Evolutionary conservation across 2,329 filamentous ascomycete genomes (phyloP).

Genomic region (Escovopsis sp.): DNA sequence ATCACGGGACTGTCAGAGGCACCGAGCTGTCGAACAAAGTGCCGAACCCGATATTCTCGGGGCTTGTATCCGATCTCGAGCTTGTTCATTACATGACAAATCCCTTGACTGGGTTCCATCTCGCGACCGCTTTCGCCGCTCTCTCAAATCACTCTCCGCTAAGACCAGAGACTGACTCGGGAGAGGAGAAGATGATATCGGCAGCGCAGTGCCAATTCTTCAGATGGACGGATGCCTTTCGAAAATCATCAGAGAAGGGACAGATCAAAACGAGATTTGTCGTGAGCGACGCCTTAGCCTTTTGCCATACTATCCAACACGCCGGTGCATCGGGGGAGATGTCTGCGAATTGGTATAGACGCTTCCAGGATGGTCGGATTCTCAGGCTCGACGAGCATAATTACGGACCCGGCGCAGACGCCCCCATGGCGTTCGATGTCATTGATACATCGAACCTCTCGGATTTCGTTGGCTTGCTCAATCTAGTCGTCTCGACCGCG

Average conservation of each 20-base stretch:
- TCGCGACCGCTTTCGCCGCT: conserved; percentile 30
- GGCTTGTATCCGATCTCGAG: conserved; percentile 17
- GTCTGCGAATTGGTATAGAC: conserved; percentile 26
- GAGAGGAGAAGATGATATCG: conserved; percentile 12
- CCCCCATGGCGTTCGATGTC: conserved; percentile 32
- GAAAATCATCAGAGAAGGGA: conserved; percentile 9
- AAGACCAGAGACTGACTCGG: conserved; percentile 7
- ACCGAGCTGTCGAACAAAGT: conserved; percentile 5
- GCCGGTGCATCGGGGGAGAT: conserved; percentile 13
- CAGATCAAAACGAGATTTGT: conserved; percentile 28
- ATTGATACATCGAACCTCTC: conserved; percentile 37
- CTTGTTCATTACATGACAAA: conserved; percentile 32
- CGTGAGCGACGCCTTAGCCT: conserved; percentile 31
- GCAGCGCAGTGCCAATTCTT: conserved; percentile 29
- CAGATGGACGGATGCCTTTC: conserved; percentile 29
- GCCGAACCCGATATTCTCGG: conserved; percentile 32
- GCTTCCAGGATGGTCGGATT: conserved; percentile 21
- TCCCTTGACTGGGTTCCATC: conserved; percentile 40
- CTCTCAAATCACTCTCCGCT: conserved; percentile 25
- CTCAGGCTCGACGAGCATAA: conserved; percentile 26
- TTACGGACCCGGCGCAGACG: conserved; percentile 21
- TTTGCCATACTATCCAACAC: conserved; percentile 36
- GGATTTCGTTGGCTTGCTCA: conserved; percentile 23
- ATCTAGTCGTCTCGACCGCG: conserved; percentile 24
- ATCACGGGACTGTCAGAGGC: conserved; percentile 16